Conservation (phyloP, 1,284 basidiomycete genomes). For the Xerocomus tenax region DNA sequence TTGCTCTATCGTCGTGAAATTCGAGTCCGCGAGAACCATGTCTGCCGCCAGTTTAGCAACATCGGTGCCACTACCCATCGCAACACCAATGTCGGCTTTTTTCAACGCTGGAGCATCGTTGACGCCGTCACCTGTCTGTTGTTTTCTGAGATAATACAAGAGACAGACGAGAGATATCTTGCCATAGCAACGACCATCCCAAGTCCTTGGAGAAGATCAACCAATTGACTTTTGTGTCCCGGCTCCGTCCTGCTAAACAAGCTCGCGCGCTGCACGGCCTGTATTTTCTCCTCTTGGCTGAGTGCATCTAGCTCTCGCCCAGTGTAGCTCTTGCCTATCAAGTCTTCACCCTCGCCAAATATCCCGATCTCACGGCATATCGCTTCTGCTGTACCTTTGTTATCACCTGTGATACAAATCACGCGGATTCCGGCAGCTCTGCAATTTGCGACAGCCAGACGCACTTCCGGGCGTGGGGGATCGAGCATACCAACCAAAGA, state of each 20-base stretch:
- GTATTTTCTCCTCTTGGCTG: constrained; percentile 69
- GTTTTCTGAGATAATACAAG: constrained; percentile 5
- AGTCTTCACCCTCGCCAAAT: constrained; percentile 74
- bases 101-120: constrained; percentile 96
- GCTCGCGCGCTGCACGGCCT: constrained; percentile 78
- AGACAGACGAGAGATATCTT: constrained; percentile 23
- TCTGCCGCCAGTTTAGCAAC: constrained; percentile 97
- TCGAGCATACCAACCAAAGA: constrained; percentile 97
- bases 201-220: constrained; percentile 88
- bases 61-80: constrained; percentile 98
- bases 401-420: constrained; percentile 97
- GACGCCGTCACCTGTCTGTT: constrained; percentile 86
- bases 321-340: constrained; percentile 89
- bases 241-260: constrained; percentile 94
- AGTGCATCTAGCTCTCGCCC: constrained; percentile 87
- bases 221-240: constrained; percentile 88
- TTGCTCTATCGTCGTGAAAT: constrained; percentile 87
- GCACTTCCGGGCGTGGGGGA: constrained; percentile 92
- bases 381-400: constrained; percentile 95
- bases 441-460: constrained; percentile 81
- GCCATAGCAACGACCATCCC: constrained; percentile 98
- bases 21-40: constrained; percentile 86
- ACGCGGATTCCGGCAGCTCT: constrained; percentile 90
- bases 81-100: constrained; percentile 95
- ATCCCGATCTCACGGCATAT: constrained; percentile 96